Base-by-base conservation (phyloP, 2,329 filamentous ascomycete species). In the Botrytis medusae region DNA sequence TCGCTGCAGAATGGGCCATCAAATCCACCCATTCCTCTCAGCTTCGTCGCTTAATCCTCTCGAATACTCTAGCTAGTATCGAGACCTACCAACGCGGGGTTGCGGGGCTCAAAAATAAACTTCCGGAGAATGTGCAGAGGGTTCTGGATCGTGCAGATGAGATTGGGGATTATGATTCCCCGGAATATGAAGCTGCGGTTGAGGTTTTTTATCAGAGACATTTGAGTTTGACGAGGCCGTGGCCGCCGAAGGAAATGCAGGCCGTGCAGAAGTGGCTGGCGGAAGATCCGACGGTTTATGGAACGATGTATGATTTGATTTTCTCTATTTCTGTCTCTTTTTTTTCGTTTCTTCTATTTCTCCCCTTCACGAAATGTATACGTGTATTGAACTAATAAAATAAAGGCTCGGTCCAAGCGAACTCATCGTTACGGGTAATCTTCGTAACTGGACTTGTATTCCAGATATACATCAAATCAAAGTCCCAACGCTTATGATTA, bases 1-100 rank as follows among this genome's bases (percentile, higher is more conserved):
- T 88, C 1, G 85, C 80, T 0, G 82, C 81, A 0, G 78, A 82
- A 32, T 87, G 83, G 78, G 2, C 85, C 85, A 0, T 80, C 81
- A 6, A 78, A 78, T 20, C 10, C 40, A 22, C 22, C 16, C 6
- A 46, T 25, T 70, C 22, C n/a, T 20, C 20, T 18, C 46, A 29
- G 29, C 64, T 75, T 0, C 59, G 71, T 12, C 37, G 69, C 0
- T 37, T 76, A 5, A 51, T 75, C 12, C 40, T 75, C 12, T 37
- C 51, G 10, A 73, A 61, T 25, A 57, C 48, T 25, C 46, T 70
- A 32, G 74, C 74, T 4, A 70, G 69, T 20, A 73, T 74, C 54
- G 65, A 71, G 34, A 20, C 42, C 2, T 75, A 62, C 51, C 29
- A 34, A 14, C 16, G 46, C 29, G 70, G 59, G 5, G 14, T 72